phyloP scores from a whole-genome alignment of 352 stramenopile species.

The Phytophthora syringae region DNA sequence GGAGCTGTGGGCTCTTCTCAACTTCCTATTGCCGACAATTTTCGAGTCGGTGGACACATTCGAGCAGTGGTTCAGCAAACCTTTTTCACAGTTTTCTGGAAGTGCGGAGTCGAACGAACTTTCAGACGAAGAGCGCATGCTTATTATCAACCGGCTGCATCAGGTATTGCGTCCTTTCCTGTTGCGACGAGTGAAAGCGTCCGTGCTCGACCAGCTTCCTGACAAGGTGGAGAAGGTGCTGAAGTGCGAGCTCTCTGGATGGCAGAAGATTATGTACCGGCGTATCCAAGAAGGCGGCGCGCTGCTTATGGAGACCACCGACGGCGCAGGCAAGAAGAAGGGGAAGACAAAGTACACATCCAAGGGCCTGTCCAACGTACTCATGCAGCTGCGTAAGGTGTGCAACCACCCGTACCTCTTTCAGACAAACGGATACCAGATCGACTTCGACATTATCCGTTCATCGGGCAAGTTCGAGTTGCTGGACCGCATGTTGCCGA shows the following conservation, averaged over 20 bases:
- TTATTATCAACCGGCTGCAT: slow-evolving; percentile 89
- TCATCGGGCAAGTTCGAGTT: slow-evolving; percentile 95
- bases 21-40: slow-evolving; percentile 93
- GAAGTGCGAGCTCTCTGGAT: slow-evolving; percentile 87
- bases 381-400: slow-evolving; percentile 91
- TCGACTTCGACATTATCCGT: slow-evolving; percentile 88
- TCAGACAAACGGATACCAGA: slow-evolving; percentile 82
- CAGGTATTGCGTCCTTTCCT: slow-evolving; percentile 88
- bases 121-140: slow-evolving; percentile 89
- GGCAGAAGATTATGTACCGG: slow-evolving; percentile 91
- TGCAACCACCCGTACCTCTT: slow-evolving; percentile 92
- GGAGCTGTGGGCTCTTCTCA: slow-evolving; percentile 92
- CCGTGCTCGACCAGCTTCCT: slow-evolving; percentile 85
- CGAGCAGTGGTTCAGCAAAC: slow-evolving; percentile 91
- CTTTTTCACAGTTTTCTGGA: slow-evolving; percentile 83
- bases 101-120: slow-evolving; percentile 83
- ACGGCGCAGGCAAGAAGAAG: slow-evolving; percentile 66
- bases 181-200: slow-evolving; percentile 86
- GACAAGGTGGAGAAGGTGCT: slow-evolving; percentile 90
- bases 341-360: slow-evolving; percentile 86
- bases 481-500: slow-evolving; percentile 96
- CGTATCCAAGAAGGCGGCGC: slow-evolving; percentile 89
- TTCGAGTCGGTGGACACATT: slow-evolving; percentile 93
- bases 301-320: slow-evolving; percentile 79
- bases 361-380: slow-evolving; percentile 86